Base-by-base conservation (phyloP, 2,329 filamentous ascomycete genomes). In the Phoma herbarum region DNA sequence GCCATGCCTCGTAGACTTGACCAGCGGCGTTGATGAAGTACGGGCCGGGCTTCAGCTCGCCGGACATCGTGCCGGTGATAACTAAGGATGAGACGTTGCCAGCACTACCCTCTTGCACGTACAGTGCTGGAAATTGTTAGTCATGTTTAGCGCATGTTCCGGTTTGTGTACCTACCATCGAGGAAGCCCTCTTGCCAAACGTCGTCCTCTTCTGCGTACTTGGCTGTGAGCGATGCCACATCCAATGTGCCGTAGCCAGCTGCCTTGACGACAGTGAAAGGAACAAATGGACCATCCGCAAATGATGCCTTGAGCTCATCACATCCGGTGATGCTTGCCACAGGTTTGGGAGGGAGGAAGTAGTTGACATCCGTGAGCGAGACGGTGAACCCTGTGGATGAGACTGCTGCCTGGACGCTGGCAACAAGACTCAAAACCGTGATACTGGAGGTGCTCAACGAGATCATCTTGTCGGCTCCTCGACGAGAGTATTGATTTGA, bases 11-110 rank as follows among this genome's bases (percentile, higher is more conserved):
- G 61, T 79, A 82, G 6, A 85, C 70, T 14, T 78, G 69, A 3
- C 82, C 82, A 16, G 76, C 75, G 1, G 74, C 68, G 10, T 78
- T 81, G 35, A 84, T 61, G 62, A 85, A 84, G 63, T 85, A 85
- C 1, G 83, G 83, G 0, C 83, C 83, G 12, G 77, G 63, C 5
- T 79, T 78, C 9, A 84, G 28, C 11, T 55, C 44, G 4, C 65
- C 23, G 49, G 64, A 64, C 1, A 62, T 25, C n/a, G 50, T 57
- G 20, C 64, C 64, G 12, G 63, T 67, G 6, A 69, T 54, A 9
- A 70, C 29, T 2, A 60, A 64, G 10, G 45, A 43, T 2, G 68
- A 64, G 2, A 63, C 43, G 50, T 71, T 72, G 18, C 42, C 42
- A 61, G 73, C 55, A 12, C 51, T 62, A 35, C 50, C 53, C 1